Base-by-base conservation (phyloP, 2,329 filamentous ascomycete species). In the Phialophora tarda region DNA sequence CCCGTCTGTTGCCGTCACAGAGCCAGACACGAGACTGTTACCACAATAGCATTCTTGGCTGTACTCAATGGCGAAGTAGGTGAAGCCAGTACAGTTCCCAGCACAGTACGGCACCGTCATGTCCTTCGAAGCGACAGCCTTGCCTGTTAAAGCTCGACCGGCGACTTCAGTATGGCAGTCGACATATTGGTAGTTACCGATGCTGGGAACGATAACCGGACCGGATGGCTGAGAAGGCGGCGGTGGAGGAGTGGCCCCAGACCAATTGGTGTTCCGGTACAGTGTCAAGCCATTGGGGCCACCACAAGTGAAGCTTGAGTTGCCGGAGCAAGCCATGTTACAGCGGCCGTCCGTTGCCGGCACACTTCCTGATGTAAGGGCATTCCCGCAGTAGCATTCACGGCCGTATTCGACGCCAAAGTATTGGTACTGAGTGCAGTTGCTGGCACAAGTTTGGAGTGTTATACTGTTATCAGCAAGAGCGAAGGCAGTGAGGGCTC, bases 241-340 rank as follows among this genome's bases (percentile, higher is more conserved):
- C 34, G 65, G 67, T 23, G 62, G 65, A 26, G 50, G 58, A 28
- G 58, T 26, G 8, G 66, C 32, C 14, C 62, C 30, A 14, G 64
- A 57, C 59, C 67, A 64, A 21, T 63, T 59, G 10, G 53, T 28
- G 51, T 69, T 69, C 50, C 58, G 41, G 57, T 69, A 71, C 21
- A 71, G 47, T n/a, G 69, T 82, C 63, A 88, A 76, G 24, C 83
- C 80, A 51, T 79, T 79, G 26, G 83, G 82, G 38, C 83, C 84
- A 65, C 87, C 81, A 67, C 81, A 83, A 14, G 78, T 73, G 30
- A 79, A 74, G 26, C 75, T 75, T 5, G 74, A 67, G 51, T 80
- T 73, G 2, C 79, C 79, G 17, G 77, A 71, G 61, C 79, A 81
- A n/a, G 75, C 62, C 50, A 72, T 71, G 48, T 80, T 81, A 75